Base-by-base conservation (phyloP, 2,329 filamentous ascomycete species). In the Calonectria pseudoturangicola region DNA sequence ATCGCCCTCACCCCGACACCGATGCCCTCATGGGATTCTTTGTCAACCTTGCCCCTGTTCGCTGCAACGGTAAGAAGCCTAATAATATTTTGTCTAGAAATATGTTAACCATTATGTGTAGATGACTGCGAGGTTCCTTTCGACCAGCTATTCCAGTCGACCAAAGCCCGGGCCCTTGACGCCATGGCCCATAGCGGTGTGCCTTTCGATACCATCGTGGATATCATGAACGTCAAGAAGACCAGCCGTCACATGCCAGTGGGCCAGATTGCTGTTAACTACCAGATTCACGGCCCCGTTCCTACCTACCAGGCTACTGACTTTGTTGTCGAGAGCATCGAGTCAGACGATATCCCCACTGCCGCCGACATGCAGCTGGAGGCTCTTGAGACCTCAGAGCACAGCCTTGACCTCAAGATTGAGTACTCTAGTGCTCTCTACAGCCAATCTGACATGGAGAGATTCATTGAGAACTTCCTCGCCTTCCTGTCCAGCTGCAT, bases 381-480 rank as follows among this genome's bases (percentile, higher is more conserved):
- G 65, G 77, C 77, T 12, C 75, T 79, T 15, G 77, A 79, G 58
- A 77, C 73, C 4, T 70, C 73, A 5, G 73, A 77, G 48, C 73
- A 76, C 50, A 71, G 75, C 43, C 74, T 80, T 12, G 75, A 77
- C 62, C 71, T 80, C 27, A 75, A 74, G 64, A 72, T 80, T 10
- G 77, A 80, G 66, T 80, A 77, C 66, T 67, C 76, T 1, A 76
- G 75, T 1, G 73, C 73, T 12, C 73, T 80, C 9, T 80, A 80
- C 71, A 36, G 60, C 33, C 66, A 74, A 15, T 33, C 64, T 0
- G 74, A 78, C 56, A 80, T 80, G 77, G 75, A 77, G 43, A 75
- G 76, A n/a, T 80, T 80, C 75, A 67, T 80, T 30, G 76, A 81
- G 60, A 78, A 79, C 68, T 77, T 81, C 65, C 69, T 76, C 33